These are phyloP conservation scores for Pseudogymnoascus sp. DNA, from an alignment of 2,329 filamentous ascomycete genomes.

Conservation along the genomic window DNA sequence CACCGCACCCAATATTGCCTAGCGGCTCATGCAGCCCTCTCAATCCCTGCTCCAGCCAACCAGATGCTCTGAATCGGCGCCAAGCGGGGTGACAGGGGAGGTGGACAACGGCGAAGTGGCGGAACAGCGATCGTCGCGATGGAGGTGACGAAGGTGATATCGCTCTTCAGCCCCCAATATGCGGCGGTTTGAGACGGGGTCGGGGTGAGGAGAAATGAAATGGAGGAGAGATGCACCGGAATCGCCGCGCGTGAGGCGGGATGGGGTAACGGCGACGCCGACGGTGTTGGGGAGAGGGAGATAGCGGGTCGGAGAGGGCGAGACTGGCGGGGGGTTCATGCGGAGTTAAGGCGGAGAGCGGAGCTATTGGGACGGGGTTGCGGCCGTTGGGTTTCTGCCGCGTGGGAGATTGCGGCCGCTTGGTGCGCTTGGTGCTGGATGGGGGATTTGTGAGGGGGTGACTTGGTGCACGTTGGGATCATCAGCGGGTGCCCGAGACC, in stretches of 20 bases:
- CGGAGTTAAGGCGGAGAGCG: neutral
- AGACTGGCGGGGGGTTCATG: neutral
- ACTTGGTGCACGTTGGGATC: neutral
- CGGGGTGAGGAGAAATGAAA: neutral
- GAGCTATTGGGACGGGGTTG: neutral
- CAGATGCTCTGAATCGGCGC: neutral
- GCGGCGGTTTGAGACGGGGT: neutral
- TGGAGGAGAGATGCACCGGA: neutral
- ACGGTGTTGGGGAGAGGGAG: neutral
- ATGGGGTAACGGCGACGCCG: neutral
- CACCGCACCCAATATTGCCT: neutral
- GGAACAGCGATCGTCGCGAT: neutral
- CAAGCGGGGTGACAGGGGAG: neutral
- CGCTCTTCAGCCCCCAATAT: conserved; percentile 1
- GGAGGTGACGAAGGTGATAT: neutral
- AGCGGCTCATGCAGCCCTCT: conserved; percentile 1
- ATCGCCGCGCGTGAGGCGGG: neutral
- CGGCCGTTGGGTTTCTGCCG: neutral
- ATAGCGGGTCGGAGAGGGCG: neutral
- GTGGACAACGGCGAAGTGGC: conserved; percentile 1
- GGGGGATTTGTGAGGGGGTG: neutral
- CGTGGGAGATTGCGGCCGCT: neutral
- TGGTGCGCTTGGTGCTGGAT: neutral
- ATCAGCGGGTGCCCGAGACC: neutral
- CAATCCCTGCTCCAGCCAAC: neutral